A percentile compares a stretch with the other conserved stretches of the same genome.
Evolutionary conservation across 2,329 filamentous ascomycete genomes (phyloP).

Genomic region (Clarireedia paspali): DNA sequence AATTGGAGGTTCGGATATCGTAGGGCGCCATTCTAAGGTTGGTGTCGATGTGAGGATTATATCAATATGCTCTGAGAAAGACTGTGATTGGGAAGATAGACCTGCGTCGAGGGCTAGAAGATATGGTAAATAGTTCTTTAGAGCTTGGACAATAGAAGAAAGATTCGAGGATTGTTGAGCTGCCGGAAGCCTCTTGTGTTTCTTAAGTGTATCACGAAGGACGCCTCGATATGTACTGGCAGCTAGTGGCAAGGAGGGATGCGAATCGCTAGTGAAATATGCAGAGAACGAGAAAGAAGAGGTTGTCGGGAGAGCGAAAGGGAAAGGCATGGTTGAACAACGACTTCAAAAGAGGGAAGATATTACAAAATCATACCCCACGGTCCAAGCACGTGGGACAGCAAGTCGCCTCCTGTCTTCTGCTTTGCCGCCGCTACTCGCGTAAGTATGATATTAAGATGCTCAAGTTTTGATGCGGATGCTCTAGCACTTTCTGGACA

Average conservation of each 20-base stretch:
- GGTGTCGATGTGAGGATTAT: constrained; percentile 54
- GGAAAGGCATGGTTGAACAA: constrained; percentile 65
- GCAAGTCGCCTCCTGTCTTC: not conserved
- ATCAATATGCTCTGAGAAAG: constrained; percentile 54
- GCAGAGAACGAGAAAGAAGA: constrained; percentile 77
- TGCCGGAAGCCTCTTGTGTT: constrained; percentile 77
- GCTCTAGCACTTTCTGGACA: not conserved
- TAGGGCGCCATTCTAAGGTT: constrained; percentile 77
- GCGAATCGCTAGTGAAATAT: constrained; percentile 69
- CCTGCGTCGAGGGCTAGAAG: constrained; percentile 70
- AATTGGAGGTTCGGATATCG: constrained; percentile 57
- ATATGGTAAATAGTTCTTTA: constrained; percentile 78
- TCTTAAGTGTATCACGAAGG: constrained; percentile 76
- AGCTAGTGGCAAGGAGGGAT: constrained; percentile 79
- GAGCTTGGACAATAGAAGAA: constrained; percentile 55
- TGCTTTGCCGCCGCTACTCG: not conserved
- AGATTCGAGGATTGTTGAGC: constrained; percentile 65
- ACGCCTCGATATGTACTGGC: constrained; percentile 79
- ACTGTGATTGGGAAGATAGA: constrained; percentile 44
- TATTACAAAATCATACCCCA: not conserved
- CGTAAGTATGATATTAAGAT: too few species aligned
- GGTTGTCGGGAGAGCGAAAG: constrained; percentile 82
- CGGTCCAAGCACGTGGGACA: not conserved
- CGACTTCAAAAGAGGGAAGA: not conserved
- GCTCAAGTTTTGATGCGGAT: too few species aligned